These are phyloP conservation scores for Kodamaea sagamina DNA, from an alignment of 805 yeast species.

Conservation along the genomic window DNA sequence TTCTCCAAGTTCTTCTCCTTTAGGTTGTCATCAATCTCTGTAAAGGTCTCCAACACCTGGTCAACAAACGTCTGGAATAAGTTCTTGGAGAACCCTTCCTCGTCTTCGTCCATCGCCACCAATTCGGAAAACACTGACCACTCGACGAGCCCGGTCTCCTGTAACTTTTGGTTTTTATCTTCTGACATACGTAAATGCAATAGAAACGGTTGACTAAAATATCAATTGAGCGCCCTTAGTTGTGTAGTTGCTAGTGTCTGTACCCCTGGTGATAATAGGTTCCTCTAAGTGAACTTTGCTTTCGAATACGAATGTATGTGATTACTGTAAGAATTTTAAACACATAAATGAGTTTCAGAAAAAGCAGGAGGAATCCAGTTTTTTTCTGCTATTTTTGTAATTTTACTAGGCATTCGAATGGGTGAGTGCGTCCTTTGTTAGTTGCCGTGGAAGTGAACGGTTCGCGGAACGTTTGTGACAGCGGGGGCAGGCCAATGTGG, in stretches of 20 bases:
- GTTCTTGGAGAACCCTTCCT: constrained; percentile 81
- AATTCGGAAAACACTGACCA: constrained; percentile 89
- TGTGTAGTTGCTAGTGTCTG: too few relatives aligned
- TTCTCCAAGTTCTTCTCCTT: constrained; percentile 50
- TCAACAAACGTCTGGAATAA: constrained; percentile 83
- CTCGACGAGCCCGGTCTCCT: constrained; percentile 69
- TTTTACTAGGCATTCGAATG: too few relatives aligned
- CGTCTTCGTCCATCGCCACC: constrained; percentile 94
- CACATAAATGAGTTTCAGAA: neutral
- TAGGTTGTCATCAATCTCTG: constrained; percentile 64
- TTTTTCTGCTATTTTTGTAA: too few relatives aligned
- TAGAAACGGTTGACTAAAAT: neutral
- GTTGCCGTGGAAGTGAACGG: constrained; percentile 1
- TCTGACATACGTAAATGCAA: constrained; percentile 12
- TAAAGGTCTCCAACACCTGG: constrained; percentile 82
- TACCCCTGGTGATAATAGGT: too few relatives aligned
- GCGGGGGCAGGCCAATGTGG: neutral
- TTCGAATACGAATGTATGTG: too few relatives aligned
- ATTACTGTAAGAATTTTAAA: neutral
- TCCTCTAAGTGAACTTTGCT: too few relatives aligned
- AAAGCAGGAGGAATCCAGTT: neutral
- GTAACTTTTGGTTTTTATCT: constrained; percentile 28
- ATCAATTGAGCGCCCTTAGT: too few relatives aligned
- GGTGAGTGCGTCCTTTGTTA: constrained; percentile 2
- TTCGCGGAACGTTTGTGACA: neutral